These are phyloP conservation scores for Amylostereum areolatum DNA, from an alignment of 1,284 basidiomycete genomes.

Conservation along the genomic window DNA sequence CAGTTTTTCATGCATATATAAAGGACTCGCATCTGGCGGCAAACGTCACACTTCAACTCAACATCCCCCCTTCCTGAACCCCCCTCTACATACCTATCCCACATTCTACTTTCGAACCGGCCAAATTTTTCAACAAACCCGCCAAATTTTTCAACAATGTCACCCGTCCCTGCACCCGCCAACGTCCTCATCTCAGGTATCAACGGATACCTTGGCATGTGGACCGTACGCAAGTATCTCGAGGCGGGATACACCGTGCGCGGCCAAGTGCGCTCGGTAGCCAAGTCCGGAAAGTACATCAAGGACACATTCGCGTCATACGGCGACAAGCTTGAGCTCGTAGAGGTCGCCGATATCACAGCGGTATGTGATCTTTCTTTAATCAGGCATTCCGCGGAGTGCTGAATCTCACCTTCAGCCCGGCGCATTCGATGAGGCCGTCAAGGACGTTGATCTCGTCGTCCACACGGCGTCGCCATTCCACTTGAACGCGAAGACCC, in stretches of 20 bases:
- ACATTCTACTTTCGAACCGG: too few species aligned
- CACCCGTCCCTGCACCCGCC: conserved; percentile 5
- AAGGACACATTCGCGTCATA: conserved; percentile 30
- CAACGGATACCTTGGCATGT: conserved; percentile 18
- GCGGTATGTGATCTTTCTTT: conserved; percentile 16
- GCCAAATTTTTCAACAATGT: not conserved
- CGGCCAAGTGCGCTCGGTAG: conserved; percentile 32
- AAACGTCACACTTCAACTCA: too few species aligned
- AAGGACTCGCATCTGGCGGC: too few species aligned
- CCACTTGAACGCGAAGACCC: conserved; percentile 10
- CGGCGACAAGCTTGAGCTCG: conserved; percentile 37
- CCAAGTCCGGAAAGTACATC: conserved; percentile 30
- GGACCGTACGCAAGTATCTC: conserved; percentile 25
- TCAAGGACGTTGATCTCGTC: conserved; percentile 24
- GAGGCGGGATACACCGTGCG: conserved; percentile 35
- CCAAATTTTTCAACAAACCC: not conserved
- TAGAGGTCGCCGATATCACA: conserved; percentile 39
- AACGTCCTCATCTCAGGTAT: conserved; percentile 23
- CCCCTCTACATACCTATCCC: too few species aligned
- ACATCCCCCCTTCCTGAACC: too few species aligned
- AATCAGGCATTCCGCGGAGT: not conserved
- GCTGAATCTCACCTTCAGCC: conserved; percentile 8
- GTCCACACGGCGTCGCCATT: conserved; percentile 23
- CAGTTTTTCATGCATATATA: too few species aligned
- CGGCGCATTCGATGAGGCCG: conserved; percentile 26